phyloP scores from a whole-genome alignment of 164 flowering plant genomes.

The Saururus chinensis region DNA sequence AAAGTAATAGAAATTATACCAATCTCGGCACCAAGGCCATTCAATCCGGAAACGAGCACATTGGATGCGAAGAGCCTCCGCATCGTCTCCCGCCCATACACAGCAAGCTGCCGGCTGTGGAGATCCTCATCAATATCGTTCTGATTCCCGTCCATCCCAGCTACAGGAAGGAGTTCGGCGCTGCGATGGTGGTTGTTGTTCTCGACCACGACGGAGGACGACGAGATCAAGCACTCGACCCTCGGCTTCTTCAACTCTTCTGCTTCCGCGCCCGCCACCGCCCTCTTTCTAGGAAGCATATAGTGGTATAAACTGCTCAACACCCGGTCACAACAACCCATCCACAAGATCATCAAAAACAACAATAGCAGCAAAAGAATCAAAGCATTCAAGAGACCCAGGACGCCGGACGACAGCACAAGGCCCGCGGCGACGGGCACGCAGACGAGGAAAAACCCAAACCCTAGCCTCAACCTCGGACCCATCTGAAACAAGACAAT shows the following conservation, averaged over 20 bases:
- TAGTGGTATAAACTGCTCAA: slow-evolving; percentile 41
- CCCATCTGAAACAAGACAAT: neutral
- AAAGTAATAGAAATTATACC: slow-evolving; percentile 29
- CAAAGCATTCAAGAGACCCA: slow-evolving; percentile 13
- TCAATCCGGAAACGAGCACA: slow-evolving; percentile 83
- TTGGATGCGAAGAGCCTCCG: slow-evolving; percentile 73
- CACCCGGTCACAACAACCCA: slow-evolving; percentile 21
- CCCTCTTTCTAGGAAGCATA: slow-evolving; percentile 61
- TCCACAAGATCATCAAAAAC: slow-evolving; percentile 14
- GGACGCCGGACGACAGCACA: neutral
- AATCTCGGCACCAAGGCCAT: slow-evolving; percentile 93
- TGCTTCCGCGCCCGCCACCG: slow-evolving; percentile 22
- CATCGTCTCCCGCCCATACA: slow-evolving; percentile 96
- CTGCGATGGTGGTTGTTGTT: slow-evolving; percentile 3
- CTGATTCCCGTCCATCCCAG: slow-evolving; percentile 27
- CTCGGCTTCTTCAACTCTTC: slow-evolving; percentile 28
- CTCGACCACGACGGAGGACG: slow-evolving; percentile 4
- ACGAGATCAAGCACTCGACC: slow-evolving; percentile 19
- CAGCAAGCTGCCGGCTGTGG: slow-evolving; percentile 93
- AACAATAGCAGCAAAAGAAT: slow-evolving; percentile 13
- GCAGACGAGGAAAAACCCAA: slow-evolving; percentile 15
- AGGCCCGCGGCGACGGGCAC: slow-evolving; percentile 7
- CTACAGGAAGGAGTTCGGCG: slow-evolving; percentile 15
- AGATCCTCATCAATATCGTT: slow-evolving; percentile 86
- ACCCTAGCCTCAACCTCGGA: slow-evolving; percentile 10